Conservation (phyloP, 805 yeast genomes). For the Suhomyces sp. region DNA sequence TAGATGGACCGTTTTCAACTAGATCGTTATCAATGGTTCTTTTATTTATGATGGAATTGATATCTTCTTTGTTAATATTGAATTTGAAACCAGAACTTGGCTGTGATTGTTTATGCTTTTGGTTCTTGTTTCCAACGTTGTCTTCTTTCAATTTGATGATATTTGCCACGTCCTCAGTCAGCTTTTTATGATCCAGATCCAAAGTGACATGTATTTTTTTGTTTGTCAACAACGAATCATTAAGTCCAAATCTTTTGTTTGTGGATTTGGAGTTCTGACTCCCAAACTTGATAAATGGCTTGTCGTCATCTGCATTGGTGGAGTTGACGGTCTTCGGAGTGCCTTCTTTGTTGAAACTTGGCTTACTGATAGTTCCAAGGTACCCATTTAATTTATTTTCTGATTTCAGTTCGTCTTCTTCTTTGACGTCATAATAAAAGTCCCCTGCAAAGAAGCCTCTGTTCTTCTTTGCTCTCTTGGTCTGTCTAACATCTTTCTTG, state of each 20-base stretch:
- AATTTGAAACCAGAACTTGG: conserved; percentile 43
- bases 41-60: conserved; percentile 23
- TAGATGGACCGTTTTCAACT: conserved; percentile 11
- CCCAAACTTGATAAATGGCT: conserved; percentile 10
- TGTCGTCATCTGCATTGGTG: conserved; percentile 7
- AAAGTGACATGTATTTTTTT: conserved; percentile 18
- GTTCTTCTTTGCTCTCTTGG: conserved; percentile 18
- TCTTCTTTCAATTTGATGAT: conserved; percentile 32
- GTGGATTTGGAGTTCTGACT: conserved; percentile 13
- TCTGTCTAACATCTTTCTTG: conserved; percentile 7
- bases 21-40: conserved; percentile 11
- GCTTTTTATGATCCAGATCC: conserved; percentile 28
- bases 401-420: conserved; percentile 11
- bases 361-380: conserved; percentile 34
- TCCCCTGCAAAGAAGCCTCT: conserved; percentile 36
- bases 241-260: conserved; percentile 17
- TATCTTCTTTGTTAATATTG: conserved; percentile 28
- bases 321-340: neutral
- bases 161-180: conserved; percentile 25
- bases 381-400: conserved; percentile 29
- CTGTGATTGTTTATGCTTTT: conserved; percentile 10
- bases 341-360: conserved; percentile 22
- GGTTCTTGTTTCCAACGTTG: conserved; percentile 2
- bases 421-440: conserved; percentile 32
- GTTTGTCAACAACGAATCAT: conserved; percentile 15